Base-by-base conservation (phyloP, 352 stramenopile genomes). In the Thraustochytrium striatum region DNA sequence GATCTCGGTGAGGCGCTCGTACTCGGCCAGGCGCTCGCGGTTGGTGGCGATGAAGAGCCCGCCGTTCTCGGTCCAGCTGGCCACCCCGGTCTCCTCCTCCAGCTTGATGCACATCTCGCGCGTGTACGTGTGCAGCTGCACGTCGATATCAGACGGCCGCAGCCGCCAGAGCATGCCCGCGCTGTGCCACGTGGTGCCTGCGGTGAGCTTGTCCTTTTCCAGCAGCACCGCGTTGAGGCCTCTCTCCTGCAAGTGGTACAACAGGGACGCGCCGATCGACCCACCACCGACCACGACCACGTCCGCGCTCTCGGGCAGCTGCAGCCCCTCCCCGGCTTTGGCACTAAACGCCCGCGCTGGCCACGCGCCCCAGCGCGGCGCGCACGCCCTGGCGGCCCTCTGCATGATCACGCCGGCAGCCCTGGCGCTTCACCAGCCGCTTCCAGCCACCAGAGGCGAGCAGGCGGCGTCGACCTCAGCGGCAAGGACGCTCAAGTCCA, bases 171-270 rank as follows among this genome's bases (percentile, higher is more conserved):
- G 80, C 19, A 82, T 57, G 11, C 80, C 72, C 2, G 80, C 80
- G 38, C 79, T 83, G 69, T 92, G 88, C 88, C 88, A 92, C 11
- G 88, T 92, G 39, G 88, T 92, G 25, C 88, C 88, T 28, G 80
- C 83, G 2, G 88, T 92, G 57, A 92, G 62, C 47, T 83, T 52
- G 69, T 88, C 69, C 59, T 84, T 81, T 79, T 92, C 88, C 38
- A 91, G 79, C 3, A 92, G 73, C 11, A 84, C 73, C 5, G 73
- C 81, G 59, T 84, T 82, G 35, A 82, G 39, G 36, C 81, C 81
- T n/a, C 72, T 44, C 44, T 83, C 43, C 35, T 72, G 50, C 21
- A 84, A 55, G 55, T 84, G 81, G 52, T 84, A 84, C 50, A 83
- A 39, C 16, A 81, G 72, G 0, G 81, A 84, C 39, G 81, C 61